Evolutionary conservation across 1,139 yeast genomes (phyloP).

Genomic region (Suhomyces terraborum): DNA sequence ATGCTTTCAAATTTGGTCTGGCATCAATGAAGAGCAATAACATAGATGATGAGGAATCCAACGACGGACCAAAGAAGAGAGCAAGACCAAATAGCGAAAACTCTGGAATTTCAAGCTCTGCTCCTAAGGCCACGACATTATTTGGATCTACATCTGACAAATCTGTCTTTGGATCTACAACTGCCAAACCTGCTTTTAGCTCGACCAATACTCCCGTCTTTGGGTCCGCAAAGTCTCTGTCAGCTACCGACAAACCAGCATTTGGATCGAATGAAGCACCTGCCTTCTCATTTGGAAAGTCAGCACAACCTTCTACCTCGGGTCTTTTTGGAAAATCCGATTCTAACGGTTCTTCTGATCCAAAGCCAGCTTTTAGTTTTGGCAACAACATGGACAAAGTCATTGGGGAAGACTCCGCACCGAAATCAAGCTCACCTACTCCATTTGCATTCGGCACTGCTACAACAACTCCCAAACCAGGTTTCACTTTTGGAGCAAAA

Average conservation of each 20-base stretch:
- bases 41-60: not conserved
- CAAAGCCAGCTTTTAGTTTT: constrained; percentile 10
- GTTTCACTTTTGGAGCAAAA: constrained; percentile 3
- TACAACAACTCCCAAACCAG: constrained; percentile 8
- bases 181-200: constrained; percentile 7
- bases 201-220: constrained; percentile 1
- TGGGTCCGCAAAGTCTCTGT: not conserved
- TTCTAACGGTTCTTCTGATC: not conserved
- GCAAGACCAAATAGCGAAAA: not conserved
- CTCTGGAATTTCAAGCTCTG: constrained; percentile 1
- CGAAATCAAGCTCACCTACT: constrained; percentile 1
- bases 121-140: not conserved
- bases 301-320: constrained; percentile 12
- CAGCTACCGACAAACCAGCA: constrained; percentile 2
- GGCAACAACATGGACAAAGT: not conserved
- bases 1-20: not conserved
- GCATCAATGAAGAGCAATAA: not conserved
- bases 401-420: not conserved
- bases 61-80: constrained; percentile 2
- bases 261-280: constrained; percentile 1
- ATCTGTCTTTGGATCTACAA: not conserved
- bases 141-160: constrained; percentile 2
- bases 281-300: constrained; percentile 19
- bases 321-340: constrained; percentile 9
- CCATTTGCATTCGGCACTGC: constrained; percentile 17